Percentiles rank a stretch among this genome's conserved stretches.
Conservation (phyloP, 2,329 filamentous ascomycete species). For the Pseudogymnoascus sp. region DNA sequence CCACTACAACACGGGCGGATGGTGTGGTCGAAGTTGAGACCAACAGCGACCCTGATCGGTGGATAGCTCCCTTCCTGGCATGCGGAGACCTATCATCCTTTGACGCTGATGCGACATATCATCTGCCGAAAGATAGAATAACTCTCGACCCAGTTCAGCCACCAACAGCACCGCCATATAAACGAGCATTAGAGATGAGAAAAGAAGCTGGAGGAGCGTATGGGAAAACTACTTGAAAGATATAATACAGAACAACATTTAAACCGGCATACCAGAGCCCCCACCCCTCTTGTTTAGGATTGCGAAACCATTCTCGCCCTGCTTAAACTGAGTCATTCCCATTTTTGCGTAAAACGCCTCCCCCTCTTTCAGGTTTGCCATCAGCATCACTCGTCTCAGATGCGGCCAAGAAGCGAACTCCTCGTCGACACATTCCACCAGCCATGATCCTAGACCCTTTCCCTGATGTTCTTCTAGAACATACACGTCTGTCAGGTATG, state of each 20-base stretch:
- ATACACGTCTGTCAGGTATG: slow-evolving; percentile 63
- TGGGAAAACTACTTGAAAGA: slow-evolving; percentile 21
- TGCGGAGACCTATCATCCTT: slow-evolving; percentile 92
- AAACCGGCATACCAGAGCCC: not conserved
- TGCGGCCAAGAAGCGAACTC: slow-evolving; percentile 47
- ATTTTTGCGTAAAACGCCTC: slow-evolving; percentile 23
- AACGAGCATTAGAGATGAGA: slow-evolving; percentile 77
- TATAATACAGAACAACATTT: not conserved
- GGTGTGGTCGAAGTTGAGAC: slow-evolving; percentile 22
- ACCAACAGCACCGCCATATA: slow-evolving; percentile 92
- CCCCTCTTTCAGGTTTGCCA: slow-evolving; percentile 11
- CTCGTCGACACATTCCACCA: slow-evolving; percentile 54
- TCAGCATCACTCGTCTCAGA: slow-evolving; percentile 50
- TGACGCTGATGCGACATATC: slow-evolving; percentile 92
- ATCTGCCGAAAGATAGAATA: slow-evolving; percentile 75
- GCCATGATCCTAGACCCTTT: slow-evolving; percentile 55
- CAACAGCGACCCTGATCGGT: slow-evolving; percentile 46
- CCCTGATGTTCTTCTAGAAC: slow-evolving; percentile 51
- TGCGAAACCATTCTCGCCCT: slow-evolving; percentile 13
- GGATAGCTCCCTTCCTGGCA: slow-evolving; percentile 95
- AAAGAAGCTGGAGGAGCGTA: slow-evolving; percentile 63
- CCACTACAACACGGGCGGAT: slow-evolving; percentile 14
- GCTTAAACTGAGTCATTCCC: slow-evolving; percentile 17
- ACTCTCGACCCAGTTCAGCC: slow-evolving; percentile 89
- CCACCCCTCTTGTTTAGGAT: slow-evolving; percentile 10